phyloP scores from a whole-genome alignment of 495 filamentous ascomycete genomes.

The Penicillium malachiteum region DNA sequence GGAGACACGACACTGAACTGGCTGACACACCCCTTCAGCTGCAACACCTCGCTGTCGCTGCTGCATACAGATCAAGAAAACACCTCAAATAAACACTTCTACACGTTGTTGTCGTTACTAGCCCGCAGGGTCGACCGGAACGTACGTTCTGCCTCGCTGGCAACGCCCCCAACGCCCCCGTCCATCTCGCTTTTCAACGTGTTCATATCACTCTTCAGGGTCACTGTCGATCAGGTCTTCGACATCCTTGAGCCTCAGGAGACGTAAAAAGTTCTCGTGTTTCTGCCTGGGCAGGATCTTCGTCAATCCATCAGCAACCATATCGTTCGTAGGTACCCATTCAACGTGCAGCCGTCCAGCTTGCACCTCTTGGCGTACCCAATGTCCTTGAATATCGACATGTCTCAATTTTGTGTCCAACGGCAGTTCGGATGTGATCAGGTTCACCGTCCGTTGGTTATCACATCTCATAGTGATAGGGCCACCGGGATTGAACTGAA shows the following conservation, averaged over 20 bases:
- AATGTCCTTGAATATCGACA: conserved; percentile 18
- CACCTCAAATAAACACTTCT: no score
- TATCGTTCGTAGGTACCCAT: conserved; percentile 9
- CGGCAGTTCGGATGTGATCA: conserved; percentile 1
- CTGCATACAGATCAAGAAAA: no score
- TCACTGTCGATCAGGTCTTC: conserved; percentile 3
- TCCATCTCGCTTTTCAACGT: no score
- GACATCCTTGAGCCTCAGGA: conserved; percentile 8
- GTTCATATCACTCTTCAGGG: no score
- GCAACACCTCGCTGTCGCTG: no score
- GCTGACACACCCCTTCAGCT: no score
- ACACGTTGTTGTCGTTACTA: no score
- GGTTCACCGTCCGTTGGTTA: neutral
- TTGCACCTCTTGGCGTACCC: conserved; percentile 15
- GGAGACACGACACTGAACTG: no score
- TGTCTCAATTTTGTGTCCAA: conserved; percentile 17
- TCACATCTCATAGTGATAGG: neutral
- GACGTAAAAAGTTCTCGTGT: conserved; percentile 1
- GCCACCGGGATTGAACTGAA: neutral
- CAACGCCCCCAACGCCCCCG: no score
- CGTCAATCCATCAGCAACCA: conserved; percentile 15
- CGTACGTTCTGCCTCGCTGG: no score
- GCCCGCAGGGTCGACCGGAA: no score
- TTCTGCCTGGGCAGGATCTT: conserved; percentile 10
- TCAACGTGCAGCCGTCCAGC: neutral